Evolutionary conservation across 371 early-diverging fungal genomes (phyloP).

Genomic region (Actinomortierella wolfii): DNA sequence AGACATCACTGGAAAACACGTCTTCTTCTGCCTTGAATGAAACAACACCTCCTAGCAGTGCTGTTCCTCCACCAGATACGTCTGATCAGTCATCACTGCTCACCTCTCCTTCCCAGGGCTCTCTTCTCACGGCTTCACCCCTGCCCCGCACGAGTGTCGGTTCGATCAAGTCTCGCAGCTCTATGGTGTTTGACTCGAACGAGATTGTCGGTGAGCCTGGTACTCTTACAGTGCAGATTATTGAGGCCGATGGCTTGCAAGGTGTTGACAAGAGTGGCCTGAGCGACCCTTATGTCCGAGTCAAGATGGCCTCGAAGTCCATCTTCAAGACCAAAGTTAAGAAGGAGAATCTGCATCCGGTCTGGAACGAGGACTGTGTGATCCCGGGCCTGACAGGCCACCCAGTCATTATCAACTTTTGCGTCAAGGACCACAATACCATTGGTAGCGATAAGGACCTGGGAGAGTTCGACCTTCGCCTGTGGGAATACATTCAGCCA

Average conservation of each 20-base stretch:
- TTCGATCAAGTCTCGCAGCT: conserved; percentile 22
- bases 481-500: conserved; percentile 58
- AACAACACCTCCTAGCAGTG: conserved; percentile 6
- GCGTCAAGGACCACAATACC: conserved; percentile 68
- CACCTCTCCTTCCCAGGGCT: conserved; percentile 12
- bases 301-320: conserved; percentile 54
- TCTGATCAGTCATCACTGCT: not conserved
- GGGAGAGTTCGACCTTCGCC: conserved; percentile 54
- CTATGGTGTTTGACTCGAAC: conserved; percentile 21
- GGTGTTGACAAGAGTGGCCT: conserved; percentile 66
- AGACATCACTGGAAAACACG: conserved; percentile 13
- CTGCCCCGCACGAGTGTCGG: conserved; percentile 27
- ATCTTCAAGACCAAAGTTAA: conserved; percentile 74
- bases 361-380: conserved; percentile 66
- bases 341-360: conserved; percentile 72
- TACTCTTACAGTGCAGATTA: conserved; percentile 48
- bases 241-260: conserved; percentile 59
- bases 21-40: conserved; percentile 4
- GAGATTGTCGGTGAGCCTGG: conserved; percentile 47
- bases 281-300: conserved; percentile 59
- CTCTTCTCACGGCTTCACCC: conserved; percentile 10
- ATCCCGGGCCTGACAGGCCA: conserved; percentile 52
- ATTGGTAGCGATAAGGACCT: conserved; percentile 66
- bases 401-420: conserved; percentile 52
- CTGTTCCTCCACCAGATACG: conserved; percentile 8